phyloP scores from a whole-genome alignment of 2,329 filamentous ascomycete genomes.

The Fusarium guadeloupense region DNA sequence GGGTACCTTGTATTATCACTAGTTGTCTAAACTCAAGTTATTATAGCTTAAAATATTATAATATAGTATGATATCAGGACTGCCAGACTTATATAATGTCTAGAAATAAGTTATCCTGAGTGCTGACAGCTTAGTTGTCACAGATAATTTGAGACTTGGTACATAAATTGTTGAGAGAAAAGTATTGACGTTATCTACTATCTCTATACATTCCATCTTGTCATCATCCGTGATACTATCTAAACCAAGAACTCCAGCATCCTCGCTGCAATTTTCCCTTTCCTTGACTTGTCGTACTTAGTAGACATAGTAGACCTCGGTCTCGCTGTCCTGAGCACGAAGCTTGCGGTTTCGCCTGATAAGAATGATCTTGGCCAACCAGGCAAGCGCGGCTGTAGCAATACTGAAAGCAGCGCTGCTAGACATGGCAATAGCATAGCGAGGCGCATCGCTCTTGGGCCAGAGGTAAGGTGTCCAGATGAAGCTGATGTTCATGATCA shows the following conservation, averaged over 20 bases:
- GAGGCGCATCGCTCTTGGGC: constrained; percentile 37
- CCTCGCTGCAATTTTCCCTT: neutral
- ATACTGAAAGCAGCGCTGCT: constrained; percentile 45
- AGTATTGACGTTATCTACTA: constrained; percentile 27
- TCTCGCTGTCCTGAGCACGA: constrained; percentile 37
- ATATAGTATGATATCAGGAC: too few relatives aligned
- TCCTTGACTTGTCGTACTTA: constrained; percentile 1
- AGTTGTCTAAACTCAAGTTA: too few relatives aligned
- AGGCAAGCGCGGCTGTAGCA: constrained; percentile 51
- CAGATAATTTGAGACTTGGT: too few relatives aligned
- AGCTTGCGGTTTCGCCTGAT: constrained; percentile 50
- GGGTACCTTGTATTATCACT: too few relatives aligned
- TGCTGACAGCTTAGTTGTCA: too few relatives aligned
- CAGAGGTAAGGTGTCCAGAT: constrained; percentile 43
- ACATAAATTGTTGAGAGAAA: too few relatives aligned
- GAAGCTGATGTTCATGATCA: constrained; percentile 42
- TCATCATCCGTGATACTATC: neutral
- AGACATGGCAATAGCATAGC: constrained; percentile 35
- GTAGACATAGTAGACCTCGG: constrained; percentile 46
- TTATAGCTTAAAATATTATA: too few relatives aligned
- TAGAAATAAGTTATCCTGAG: too few relatives aligned
- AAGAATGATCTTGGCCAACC: constrained; percentile 50
- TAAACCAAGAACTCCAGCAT: fast-evolving
- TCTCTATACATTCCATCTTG: neutral
- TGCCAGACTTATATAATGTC: too few relatives aligned